A percentile compares a stretch with the other conserved stretches of the same genome.
These are phyloP conservation scores for Solanum pimpinellifolium DNA, from an alignment of 257 asterid genomes.

Conservation along the genomic window DNA sequence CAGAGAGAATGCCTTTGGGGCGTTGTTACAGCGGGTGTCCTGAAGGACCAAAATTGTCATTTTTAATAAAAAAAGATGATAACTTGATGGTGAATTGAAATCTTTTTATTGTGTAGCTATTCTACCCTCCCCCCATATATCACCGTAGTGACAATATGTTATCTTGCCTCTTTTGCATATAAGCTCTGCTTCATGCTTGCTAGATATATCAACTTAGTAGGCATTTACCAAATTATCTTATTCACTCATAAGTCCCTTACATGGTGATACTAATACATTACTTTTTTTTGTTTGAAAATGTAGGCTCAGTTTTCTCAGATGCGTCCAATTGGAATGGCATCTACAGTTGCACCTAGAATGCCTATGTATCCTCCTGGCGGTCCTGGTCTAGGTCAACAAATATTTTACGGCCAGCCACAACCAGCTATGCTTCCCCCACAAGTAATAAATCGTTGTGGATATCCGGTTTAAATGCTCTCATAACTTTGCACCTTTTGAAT, in stretches of 20 bases:
- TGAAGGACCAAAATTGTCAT: background rate
- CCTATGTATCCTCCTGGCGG: slow-evolving; percentile 72
- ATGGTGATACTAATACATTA: background rate
- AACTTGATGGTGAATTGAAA: background rate
- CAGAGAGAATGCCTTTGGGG: background rate
- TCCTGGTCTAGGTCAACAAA: slow-evolving; percentile 86
- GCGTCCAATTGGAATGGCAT: slow-evolving; percentile 67
- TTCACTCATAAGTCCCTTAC: background rate
- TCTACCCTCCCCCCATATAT: background rate
- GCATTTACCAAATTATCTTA: background rate
- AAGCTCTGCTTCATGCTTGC: background rate
- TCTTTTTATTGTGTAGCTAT: background rate
- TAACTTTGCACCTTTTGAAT: background rate
- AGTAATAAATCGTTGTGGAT: slow-evolving; percentile 20
- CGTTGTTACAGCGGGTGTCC: background rate
- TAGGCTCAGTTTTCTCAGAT: slow-evolving; percentile 91
- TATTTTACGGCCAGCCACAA: slow-evolving; percentile 83
- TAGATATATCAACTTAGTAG: background rate
- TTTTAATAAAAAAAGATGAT: background rate
- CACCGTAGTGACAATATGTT: background rate
- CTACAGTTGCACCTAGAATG: slow-evolving; percentile 72
- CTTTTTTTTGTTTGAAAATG: background rate
- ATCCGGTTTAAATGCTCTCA: background rate
- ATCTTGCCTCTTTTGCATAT: background rate
- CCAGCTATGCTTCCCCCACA: slow-evolving; percentile 74